These are phyloP conservation scores for Pleurotus djamor DNA, from an alignment of 768 basidiomycete species.

Conservation along the genomic window DNA sequence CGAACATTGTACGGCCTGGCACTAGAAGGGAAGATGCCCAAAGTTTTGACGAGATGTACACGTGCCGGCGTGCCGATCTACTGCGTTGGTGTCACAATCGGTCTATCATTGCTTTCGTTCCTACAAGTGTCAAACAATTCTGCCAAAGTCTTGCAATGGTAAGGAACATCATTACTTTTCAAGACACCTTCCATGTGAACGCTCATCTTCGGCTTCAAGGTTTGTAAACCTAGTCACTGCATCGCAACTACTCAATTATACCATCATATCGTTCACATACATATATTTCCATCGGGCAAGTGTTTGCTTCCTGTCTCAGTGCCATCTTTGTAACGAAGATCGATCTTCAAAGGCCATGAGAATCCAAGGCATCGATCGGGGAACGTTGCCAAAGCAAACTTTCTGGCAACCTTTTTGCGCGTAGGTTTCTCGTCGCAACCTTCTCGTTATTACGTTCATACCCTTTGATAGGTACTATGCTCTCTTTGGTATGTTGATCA, in stretches of 20 bases:
- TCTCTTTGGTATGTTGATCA: conserved; percentile 36
- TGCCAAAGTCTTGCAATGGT: conserved; percentile 48
- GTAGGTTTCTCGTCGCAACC: conserved; percentile 19
- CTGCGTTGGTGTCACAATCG: conserved; percentile 43
- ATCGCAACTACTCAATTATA: conserved; percentile 46
- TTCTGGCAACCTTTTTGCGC: conserved; percentile 53
- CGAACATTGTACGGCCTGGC: conserved; percentile 54
- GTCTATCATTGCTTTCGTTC: conserved; percentile 37
- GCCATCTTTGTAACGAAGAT: neutral
- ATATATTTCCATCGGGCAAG: conserved; percentile 42
- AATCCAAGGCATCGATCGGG: conserved; percentile 41
- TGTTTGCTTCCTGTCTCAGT: neutral
- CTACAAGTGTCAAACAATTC: conserved; percentile 47
- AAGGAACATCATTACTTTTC: conserved; percentile 2
- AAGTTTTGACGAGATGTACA: conserved; percentile 50
- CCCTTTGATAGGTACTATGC: conserved; percentile 37
- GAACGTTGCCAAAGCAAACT: conserved; percentile 40
- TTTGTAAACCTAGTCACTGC: conserved; percentile 49
- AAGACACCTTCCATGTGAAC: too few species aligned
- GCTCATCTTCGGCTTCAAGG: conserved; percentile 15
- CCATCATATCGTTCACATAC: conserved; percentile 46
- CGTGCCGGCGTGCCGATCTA: conserved; percentile 56
- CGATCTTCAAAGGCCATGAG: conserved; percentile 32
- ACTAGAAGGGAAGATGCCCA: conserved; percentile 58
- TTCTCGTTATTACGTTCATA: neutral